phyloP scores from a whole-genome alignment of 2,329 filamentous ascomycete species.

The Alternaria arborescens region DNA sequence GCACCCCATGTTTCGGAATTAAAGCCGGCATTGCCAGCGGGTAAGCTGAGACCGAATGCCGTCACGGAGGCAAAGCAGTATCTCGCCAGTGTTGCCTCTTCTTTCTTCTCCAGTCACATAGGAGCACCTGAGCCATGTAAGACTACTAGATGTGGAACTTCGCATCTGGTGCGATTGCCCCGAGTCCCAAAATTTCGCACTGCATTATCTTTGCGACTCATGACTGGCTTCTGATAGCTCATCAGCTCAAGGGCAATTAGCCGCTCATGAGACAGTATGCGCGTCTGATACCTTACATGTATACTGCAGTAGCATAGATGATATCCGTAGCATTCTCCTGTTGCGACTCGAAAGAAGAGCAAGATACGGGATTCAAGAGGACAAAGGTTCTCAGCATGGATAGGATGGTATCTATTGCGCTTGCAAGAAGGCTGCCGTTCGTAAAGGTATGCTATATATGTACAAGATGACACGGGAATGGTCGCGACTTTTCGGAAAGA shows the following conservation, averaged over 20 bases:
- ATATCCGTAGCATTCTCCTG: no score
- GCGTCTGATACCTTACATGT: background rate
- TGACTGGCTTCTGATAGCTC: background rate
- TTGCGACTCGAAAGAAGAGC: background rate
- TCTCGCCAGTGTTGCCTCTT: background rate
- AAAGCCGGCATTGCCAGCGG: slow-evolving; percentile 24
- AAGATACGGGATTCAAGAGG: background rate
- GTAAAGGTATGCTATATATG: background rate
- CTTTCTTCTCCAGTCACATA: background rate
- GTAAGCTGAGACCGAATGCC: slow-evolving; percentile 9
- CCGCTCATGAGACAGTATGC: background rate
- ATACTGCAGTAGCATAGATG: background rate
- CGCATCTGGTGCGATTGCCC: background rate
- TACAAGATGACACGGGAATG: background rate
- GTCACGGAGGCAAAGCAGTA: background rate
- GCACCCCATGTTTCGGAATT: slow-evolving; percentile 19
- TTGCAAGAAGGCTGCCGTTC: background rate
- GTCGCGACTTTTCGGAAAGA: background rate
- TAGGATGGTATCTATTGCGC: background rate
- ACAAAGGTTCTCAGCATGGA: background rate
- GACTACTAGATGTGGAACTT: background rate
- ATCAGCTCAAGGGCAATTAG: background rate
- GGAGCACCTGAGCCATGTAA: background rate
- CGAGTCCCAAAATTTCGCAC: background rate
- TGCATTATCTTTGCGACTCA: background rate